Evolutionary conservation across 805 yeast species (phyloP), one percentile per base, ranked within the genome.

Genomic region (Zygosaccharomyces rouxii): DNA sequence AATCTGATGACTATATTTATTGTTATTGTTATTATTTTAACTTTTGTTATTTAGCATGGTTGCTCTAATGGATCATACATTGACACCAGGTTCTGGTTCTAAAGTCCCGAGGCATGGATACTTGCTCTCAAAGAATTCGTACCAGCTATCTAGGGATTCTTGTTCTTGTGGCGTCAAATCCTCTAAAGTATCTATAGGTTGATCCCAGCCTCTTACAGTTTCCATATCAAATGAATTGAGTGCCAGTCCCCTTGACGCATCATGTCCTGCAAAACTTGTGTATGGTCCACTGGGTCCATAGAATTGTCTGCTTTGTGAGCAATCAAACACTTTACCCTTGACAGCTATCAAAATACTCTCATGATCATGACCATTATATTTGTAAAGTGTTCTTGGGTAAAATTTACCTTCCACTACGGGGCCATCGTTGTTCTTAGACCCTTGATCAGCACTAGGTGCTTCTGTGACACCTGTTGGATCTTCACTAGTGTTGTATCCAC

Each of bases 271-370:
- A 74, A 92, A 92, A 62, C 86, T 88, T 38, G 86, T 82, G 69
- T 92, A 92, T 0, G 97, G 96, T 0, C 97, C 97, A 26, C 92
- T 87, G 5, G 98, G 98, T 0, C 98, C 98, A 67, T 92, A 92
- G 64, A 92, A 90, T 41, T 79, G 78, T 55, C 90, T 79, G 0
- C 95, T 95, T 9, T 74, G 72, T 4, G 87, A 72, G 18, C 89
- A 95, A 61, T 92, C 97, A 60, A 78, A 92, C 2, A 92, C 96
- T 22, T 76, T 83, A 1, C 96, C 95, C 56, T 76, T 80, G n/a
- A 92, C 88, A 0, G 88, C 94, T 53, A 92, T 78, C 60, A 83
- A 85, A n/a, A 92, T 88, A 58, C 80, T 81, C 46, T 83, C 83
- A 54, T 86, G 83, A 54, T 85, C 89, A 46, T 72, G 78, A 1